phyloP scores from a whole-genome alignment of 148 eudicot genomes.

The Chenopodium formosanum region DNA sequence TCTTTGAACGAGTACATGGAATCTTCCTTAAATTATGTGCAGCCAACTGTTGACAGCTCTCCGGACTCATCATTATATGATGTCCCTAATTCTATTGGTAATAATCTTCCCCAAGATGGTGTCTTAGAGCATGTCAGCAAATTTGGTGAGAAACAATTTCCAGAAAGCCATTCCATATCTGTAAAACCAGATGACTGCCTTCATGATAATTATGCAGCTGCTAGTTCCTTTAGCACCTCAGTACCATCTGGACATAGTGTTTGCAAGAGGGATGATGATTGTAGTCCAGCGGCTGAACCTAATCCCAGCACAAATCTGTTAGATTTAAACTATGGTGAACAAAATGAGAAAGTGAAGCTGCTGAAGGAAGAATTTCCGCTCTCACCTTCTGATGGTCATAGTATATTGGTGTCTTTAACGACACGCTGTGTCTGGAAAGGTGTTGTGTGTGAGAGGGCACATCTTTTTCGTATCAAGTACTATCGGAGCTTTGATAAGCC shows the following conservation, averaged over 20 bases:
- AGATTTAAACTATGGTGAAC: slow-evolving; percentile 38
- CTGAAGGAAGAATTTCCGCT: slow-evolving; percentile 71
- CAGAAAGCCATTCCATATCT: slow-evolving; percentile 31
- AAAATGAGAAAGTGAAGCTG: slow-evolving; percentile 35
- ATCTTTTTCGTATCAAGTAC: slow-evolving; percentile 90
- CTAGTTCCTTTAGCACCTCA: slow-evolving; percentile 30
- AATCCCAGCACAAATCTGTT: slow-evolving; percentile 27
- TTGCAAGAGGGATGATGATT: slow-evolving; percentile 17
- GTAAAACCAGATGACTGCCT: slow-evolving; percentile 25
- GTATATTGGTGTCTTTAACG: slow-evolving; percentile 85
- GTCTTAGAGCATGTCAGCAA: slow-evolving; percentile 28
- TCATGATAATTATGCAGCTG: slow-evolving; percentile 21
- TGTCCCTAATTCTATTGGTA: slow-evolving; percentile 25
- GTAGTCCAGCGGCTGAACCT: slow-evolving; percentile 24
- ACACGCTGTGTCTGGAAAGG: slow-evolving; percentile 97
- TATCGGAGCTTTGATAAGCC: slow-evolving; percentile 92
- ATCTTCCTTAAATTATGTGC: slow-evolving; percentile 12
- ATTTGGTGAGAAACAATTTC: slow-evolving; percentile 12
- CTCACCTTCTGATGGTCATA: slow-evolving; percentile 81
- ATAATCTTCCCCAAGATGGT: slow-evolving; percentile 31
- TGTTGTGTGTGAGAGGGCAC: slow-evolving; percentile 87
- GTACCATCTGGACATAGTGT: slow-evolving; percentile 18
- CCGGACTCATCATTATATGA: slow-evolving; percentile 24
- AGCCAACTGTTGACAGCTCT: slow-evolving; percentile 15
- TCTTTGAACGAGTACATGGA: slow-evolving; percentile 15